These are phyloP conservation scores for Paramecium sexaurelia DNA, from an alignment of 73 alveolate genomes.

Conservation along the genomic window DNA sequence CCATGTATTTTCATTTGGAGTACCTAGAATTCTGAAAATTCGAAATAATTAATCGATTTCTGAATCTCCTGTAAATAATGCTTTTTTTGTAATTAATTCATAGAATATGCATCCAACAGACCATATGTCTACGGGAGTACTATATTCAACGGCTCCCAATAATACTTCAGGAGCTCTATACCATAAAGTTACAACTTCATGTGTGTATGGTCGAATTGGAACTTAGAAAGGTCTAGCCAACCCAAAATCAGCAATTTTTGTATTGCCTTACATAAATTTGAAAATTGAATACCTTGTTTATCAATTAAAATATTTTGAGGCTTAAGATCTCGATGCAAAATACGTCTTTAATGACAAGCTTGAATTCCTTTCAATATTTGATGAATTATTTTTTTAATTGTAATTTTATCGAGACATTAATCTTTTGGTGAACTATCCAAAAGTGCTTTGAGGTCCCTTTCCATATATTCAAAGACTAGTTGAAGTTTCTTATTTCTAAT, in stretches of 20 bases:
- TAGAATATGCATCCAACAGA: slow-evolving; percentile 89
- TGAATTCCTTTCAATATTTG: slow-evolving; percentile 83
- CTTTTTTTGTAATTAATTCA: slow-evolving; percentile 86
- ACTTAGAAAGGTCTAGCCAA: slow-evolving; percentile 80
- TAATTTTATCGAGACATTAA: background rate
- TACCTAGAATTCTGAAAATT: slow-evolving; percentile 86
- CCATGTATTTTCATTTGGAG: slow-evolving; percentile 94
- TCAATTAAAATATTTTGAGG: slow-evolving; percentile 76
- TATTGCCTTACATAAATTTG: slow-evolving; percentile 4
- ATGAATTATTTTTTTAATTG: slow-evolving; percentile 56
- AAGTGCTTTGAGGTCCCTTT: slow-evolving; percentile 53
- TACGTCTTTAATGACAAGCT: slow-evolving; percentile 74
- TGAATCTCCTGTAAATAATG: slow-evolving; percentile 85
- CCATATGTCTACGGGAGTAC: slow-evolving; percentile 93
- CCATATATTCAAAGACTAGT: slow-evolving; percentile 61
- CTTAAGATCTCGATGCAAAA: slow-evolving; percentile 83
- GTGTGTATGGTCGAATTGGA: slow-evolving; percentile 80
- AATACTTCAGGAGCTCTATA: slow-evolving; percentile 90
- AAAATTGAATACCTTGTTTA: slow-evolving; percentile 38
- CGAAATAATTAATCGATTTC: slow-evolving; percentile 87
- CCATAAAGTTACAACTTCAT: slow-evolving; percentile 88
- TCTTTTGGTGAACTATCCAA: slow-evolving; percentile 38
- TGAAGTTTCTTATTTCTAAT: slow-evolving; percentile 39
- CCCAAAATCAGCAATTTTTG: slow-evolving; percentile 90
- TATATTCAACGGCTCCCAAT: slow-evolving; percentile 79